Evolutionary conservation across 352 stramenopile genomes (phyloP), one percentile per base, ranked within the genome.

Genomic region (Phytophthora aleatoria): DNA sequence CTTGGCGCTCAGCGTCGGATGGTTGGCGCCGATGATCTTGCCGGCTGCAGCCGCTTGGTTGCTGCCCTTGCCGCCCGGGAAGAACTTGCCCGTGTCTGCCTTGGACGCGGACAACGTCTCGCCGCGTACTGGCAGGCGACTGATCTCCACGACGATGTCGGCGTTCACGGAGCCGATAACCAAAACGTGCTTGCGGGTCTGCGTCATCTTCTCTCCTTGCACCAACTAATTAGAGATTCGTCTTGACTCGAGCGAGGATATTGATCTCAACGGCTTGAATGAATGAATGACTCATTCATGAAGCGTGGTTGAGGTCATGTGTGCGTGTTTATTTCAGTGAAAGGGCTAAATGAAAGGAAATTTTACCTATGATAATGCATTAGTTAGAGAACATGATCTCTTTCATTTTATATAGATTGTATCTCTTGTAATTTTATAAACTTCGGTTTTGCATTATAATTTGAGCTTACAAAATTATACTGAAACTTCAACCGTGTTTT

Each of bases 161-260:
- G 87, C 81, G 57, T 95, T 95, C 54, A 95, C 84, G 1, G 85
- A 94, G 38, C 87, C 87, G n/a, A 95, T 77, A 26, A 93, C 78
- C 28, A 95, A 59, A 39, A 94, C 81, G 38, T 74, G 61, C 56
- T 71, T 69, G 33, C 59, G 55, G 1, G 12, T 57, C 28, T 71
- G 56, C 4, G 69, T 36, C 74, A 83, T 81, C 27, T 55, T n/a
- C n/a, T 51, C 52, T 48, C 7, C 38, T 43, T 47, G 57, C 20
- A 20, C 7, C 38, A 9, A 24, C 10, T 44, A 10, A 24, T 5
- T n/a, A 28, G 13, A 5, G 20, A 20, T 20, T 20, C 20, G 24
- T 31, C 43, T 60, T 39, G 3, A 11, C 26, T 48, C 54, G 20
- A 26, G 16, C 44, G 4, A 5, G n/a, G 31, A 53, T 54, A 57